Evolutionary conservation across 768 basidiomycete genomes (phyloP), one percentile per base, ranked within the genome.

Genomic region (Rhizopogon vinicolor): DNA sequence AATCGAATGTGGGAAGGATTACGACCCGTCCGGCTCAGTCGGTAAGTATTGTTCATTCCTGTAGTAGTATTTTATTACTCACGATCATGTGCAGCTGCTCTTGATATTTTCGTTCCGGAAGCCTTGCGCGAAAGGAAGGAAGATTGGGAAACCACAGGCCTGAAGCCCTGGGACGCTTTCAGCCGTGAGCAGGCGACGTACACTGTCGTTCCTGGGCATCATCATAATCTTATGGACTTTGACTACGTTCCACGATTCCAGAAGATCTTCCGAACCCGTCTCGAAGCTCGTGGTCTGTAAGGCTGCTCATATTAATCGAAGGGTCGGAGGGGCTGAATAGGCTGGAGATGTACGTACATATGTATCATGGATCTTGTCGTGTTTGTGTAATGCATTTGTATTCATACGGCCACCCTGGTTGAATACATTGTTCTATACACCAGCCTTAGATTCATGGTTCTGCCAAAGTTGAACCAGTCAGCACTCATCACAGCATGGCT

Each of bases 1-100:
- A 3, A 60, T 60, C 41, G 63, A 63, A 18, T 62, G 63, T 12
- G 56, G 61, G 5, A 64, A 59, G 56, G 53, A 52, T 1, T 64
- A 64, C 29, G 44, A 57, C 35, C 63, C 63, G 3, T 1, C 8
- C 12, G 13, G 59, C 4, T 65, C 65, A 53, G 63, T 65, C 7
- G 48, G 65, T 65, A 48, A 52, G 65, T 65, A 16, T 33, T 33
- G 31, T 35, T 28, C 6, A 9, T 7, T 56, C 40, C 19, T 9
- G 3, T 3, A 4, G 33, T 10, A 25, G 25, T 3, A 33, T 18
- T 3, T n/a, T 37, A 39, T 44, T 28, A 2, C 44, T 8, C 5
- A 33, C 46, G 18, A 48, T 0, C 5, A 14, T 12, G 1, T 13
- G 6, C 25, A 57, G 56, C 56, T 4, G 53, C 31, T 39, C 53